Evolutionary conservation across 805 yeast genomes (phyloP).

Genomic region (Ogataea saltuana): DNA sequence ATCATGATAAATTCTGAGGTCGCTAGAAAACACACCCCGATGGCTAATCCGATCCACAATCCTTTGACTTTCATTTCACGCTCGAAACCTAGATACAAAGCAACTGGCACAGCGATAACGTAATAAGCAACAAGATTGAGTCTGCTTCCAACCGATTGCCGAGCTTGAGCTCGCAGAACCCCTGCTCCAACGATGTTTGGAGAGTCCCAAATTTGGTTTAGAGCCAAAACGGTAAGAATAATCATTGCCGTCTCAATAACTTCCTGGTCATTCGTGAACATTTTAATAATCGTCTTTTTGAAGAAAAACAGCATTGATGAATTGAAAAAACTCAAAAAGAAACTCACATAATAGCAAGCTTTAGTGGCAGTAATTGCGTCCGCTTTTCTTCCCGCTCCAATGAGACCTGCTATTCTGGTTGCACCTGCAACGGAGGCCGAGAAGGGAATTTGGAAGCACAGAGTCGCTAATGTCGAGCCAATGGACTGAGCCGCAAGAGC

Average conservation of each 20-base stretch:
- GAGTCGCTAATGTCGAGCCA: slow-evolving; percentile 59
- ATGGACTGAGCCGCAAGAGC: slow-evolving; percentile 68
- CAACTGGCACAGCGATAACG: slow-evolving; percentile 61
- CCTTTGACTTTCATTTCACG: slow-evolving; percentile 38
- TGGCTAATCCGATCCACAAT: slow-evolving; percentile 26
- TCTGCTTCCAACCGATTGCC: slow-evolving; percentile 49
- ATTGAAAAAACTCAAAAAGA: slow-evolving; percentile 13
- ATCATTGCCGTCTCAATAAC: slow-evolving; percentile 16
- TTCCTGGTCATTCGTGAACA: slow-evolving; percentile 23
- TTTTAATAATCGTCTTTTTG: slow-evolving; percentile 13
- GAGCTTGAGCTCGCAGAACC: slow-evolving; percentile 49
- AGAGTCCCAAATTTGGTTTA: slow-evolving; percentile 44
- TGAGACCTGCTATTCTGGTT: slow-evolving; percentile 70
- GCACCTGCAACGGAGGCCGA: slow-evolving; percentile 67
- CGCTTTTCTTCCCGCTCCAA: slow-evolving; percentile 48
- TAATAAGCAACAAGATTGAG: slow-evolving; percentile 57
- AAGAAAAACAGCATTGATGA: slow-evolving; percentile 16
- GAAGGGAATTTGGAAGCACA: slow-evolving; percentile 66
- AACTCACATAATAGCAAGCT: slow-evolving; percentile 14
- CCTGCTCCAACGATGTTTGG: slow-evolving; percentile 46
- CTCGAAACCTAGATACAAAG: slow-evolving; percentile 52
- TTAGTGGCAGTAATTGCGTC: slow-evolving; percentile 19
- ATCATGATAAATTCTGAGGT: slow-evolving; percentile 1
- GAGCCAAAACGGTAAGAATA: slow-evolving; percentile 22
- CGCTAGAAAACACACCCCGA: slow-evolving; percentile 4